These are phyloP conservation scores for Mentha longifolia DNA, from an alignment of 257 asterid species.

Conservation along the genomic window DNA sequence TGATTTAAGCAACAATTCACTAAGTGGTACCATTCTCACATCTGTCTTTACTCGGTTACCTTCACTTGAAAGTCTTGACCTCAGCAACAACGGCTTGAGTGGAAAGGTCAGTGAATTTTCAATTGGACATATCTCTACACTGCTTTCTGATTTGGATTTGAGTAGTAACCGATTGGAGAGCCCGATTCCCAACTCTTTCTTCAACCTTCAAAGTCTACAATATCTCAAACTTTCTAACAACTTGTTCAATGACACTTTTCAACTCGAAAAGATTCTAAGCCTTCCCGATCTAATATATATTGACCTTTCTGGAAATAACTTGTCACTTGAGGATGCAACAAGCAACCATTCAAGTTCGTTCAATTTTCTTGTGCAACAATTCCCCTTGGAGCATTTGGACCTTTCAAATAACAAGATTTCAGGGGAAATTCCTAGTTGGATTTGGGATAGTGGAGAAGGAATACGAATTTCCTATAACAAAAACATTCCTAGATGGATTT, in stretches of 20 bases:
- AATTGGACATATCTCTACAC: not conserved
- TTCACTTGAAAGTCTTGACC: constrained; percentile 26
- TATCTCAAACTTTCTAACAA: constrained; percentile 35
- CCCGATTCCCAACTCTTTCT: constrained; percentile 31
- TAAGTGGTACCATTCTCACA: not conserved
- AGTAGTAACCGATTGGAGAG: constrained; percentile 33
- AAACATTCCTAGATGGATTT: too few species aligned
- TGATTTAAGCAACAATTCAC: too few species aligned
- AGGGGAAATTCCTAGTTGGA: constrained; percentile 51
- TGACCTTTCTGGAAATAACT: constrained; percentile 48
- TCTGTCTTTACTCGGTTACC: constrained; percentile 28
- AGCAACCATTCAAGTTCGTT: not conserved
- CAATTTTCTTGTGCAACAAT: constrained; percentile 35
- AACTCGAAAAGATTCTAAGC: constrained; percentile 24
- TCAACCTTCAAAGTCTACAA: constrained; percentile 8
- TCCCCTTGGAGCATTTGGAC: constrained; percentile 25
- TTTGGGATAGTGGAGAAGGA: constrained; percentile 35
- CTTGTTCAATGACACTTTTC: constrained; percentile 30
- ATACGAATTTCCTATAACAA: too few species aligned
- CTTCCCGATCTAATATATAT: constrained; percentile 30
- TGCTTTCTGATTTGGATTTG: constrained; percentile 31
- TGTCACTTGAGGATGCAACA: constrained; percentile 25
- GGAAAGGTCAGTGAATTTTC: constrained; percentile 32
- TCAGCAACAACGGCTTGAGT: constrained; percentile 36
- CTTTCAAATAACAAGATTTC: constrained; percentile 42